Percentiles rank a stretch among this genome's conserved stretches.
Conservation (phyloP, 2,329 filamentous ascomycete species). For the Penicillium sp. region DNA sequence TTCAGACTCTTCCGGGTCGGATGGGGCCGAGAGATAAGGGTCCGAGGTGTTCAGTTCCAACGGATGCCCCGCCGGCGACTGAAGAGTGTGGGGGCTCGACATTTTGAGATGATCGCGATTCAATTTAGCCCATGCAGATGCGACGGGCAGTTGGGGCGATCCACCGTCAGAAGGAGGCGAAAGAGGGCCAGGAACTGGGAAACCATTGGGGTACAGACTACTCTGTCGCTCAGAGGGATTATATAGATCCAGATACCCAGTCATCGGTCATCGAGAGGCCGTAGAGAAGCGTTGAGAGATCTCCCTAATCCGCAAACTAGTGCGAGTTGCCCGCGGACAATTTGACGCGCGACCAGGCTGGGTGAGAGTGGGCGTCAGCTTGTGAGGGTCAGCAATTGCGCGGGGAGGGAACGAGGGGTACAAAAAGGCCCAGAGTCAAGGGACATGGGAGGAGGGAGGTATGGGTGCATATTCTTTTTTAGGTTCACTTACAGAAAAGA, state of each 20-base stretch:
- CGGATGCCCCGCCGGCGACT: conserved; percentile 32
- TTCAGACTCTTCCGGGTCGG: conserved; percentile 43
- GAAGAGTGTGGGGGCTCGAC: conserved; percentile 28
- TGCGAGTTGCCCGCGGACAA: background rate
- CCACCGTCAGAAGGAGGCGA: conserved; percentile 21
- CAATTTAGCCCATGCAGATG: conserved; percentile 15
- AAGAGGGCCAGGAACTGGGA: conserved; percentile 11
- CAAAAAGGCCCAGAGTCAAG: background rate
- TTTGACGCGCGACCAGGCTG: background rate
- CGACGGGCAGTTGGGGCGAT: conserved; percentile 11
- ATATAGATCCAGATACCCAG: conserved; percentile 18
- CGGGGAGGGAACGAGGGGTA: background rate
- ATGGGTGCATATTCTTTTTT: too few relatives aligned
- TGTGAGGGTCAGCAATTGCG: background rate
- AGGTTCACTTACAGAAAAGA: background rate
- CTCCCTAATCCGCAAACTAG: background rate
- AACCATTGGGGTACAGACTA: conserved; percentile 15
- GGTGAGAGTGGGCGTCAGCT: background rate
- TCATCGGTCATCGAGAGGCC: conserved; percentile 10
- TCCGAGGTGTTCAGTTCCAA: conserved; percentile 40
- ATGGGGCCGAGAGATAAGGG: conserved; percentile 44
- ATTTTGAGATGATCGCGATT: conserved; percentile 18
- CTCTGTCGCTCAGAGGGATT: conserved; percentile 10
- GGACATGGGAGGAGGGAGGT: background rate
- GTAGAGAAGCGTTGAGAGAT: background rate